phyloP scores from a whole-genome alignment of 2,329 filamentous ascomycete genomes.

The Camptophora hylomeconis region DNA sequence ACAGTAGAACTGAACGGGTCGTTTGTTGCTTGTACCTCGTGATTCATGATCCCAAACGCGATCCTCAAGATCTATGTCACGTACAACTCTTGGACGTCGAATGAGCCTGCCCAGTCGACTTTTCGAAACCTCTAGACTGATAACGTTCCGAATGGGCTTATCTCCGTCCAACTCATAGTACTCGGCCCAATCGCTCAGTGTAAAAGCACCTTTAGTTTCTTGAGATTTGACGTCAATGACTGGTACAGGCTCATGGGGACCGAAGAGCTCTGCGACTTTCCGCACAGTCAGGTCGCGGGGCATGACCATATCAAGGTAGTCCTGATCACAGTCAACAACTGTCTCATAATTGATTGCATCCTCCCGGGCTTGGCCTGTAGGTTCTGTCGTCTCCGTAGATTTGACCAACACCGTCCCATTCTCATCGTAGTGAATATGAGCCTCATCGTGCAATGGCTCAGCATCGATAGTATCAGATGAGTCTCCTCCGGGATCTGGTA shows the following conservation, averaged over 20 bases:
- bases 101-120: conserved; percentile 50
- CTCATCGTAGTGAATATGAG: neutral
- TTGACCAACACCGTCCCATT: neutral
- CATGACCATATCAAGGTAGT: conserved; percentile 56
- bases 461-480: neutral
- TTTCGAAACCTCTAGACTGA: conserved; percentile 55
- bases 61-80: conserved; percentile 45
- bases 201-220: conserved; percentile 52
- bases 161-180: conserved; percentile 49
- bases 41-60: conserved; percentile 36
- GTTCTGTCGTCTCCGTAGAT: neutral
- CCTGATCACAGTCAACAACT: conserved; percentile 48
- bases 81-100: conserved; percentile 50
- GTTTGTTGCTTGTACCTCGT: conserved; percentile 42
- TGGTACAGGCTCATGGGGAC: conserved; percentile 44
- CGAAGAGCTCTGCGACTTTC: conserved; percentile 50
- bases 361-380: conserved; percentile 3
- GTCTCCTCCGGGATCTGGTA: too few relatives aligned
- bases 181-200: conserved; percentile 52
- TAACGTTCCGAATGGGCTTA: conserved; percentile 55
- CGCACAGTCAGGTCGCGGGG: conserved; percentile 50
- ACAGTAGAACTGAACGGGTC: conserved; percentile 55
- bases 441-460: conserved; percentile 14
- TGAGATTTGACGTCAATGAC: conserved; percentile 60
- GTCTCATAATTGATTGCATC: conserved; percentile 23